phyloP scores from a whole-genome alignment of 108 stramenopile species.

The Asterionellopsis glacialis region DNA sequence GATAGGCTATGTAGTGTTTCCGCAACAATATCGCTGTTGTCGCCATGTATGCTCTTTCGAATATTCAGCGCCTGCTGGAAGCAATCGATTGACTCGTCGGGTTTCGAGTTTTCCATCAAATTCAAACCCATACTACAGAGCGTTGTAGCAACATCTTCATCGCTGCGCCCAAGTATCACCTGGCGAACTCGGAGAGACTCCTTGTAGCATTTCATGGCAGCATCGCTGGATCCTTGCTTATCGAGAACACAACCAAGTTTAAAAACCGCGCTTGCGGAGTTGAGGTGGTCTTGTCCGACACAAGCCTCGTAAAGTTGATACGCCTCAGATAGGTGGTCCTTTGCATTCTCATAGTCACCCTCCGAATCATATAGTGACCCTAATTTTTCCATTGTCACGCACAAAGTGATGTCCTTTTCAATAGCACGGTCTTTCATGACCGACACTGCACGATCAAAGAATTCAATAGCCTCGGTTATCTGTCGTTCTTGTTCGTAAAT shows the following conservation, averaged over 20 bases:
- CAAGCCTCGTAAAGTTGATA: conserved; percentile 25
- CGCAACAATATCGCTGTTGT: background rate
- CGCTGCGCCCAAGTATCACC: conserved; percentile 29
- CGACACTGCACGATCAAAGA: conserved; percentile 23
- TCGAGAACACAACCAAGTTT: conserved; percentile 21
- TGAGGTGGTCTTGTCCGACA: conserved; percentile 25
- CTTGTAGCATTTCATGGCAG: conserved; percentile 36
- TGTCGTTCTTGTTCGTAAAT: conserved; percentile 6
- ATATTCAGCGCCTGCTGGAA: conserved; percentile 5
- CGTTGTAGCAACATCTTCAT: conserved; percentile 42
- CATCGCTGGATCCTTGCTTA: conserved; percentile 12
- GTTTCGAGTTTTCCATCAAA: background rate
- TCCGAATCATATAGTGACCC: background rate
- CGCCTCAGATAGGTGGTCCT: conserved; percentile 35
- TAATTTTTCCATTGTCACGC: background rate
- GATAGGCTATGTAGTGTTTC: background rate
- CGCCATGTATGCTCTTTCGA: background rate
- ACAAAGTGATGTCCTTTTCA: background rate
- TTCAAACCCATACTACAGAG: conserved; percentile 42
- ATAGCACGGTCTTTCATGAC: background rate
- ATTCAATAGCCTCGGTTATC: conserved; percentile 20
- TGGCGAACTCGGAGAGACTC: conserved; percentile 42
- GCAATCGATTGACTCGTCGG: conserved; percentile 2
- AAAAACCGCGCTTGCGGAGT: conserved; percentile 24
- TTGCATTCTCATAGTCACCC: conserved; percentile 10